Evolutionary conservation across 495 filamentous ascomycete genomes (phyloP), one percentile per base, ranked within the genome.

Genomic region (Penicillium paxilli): DNA sequence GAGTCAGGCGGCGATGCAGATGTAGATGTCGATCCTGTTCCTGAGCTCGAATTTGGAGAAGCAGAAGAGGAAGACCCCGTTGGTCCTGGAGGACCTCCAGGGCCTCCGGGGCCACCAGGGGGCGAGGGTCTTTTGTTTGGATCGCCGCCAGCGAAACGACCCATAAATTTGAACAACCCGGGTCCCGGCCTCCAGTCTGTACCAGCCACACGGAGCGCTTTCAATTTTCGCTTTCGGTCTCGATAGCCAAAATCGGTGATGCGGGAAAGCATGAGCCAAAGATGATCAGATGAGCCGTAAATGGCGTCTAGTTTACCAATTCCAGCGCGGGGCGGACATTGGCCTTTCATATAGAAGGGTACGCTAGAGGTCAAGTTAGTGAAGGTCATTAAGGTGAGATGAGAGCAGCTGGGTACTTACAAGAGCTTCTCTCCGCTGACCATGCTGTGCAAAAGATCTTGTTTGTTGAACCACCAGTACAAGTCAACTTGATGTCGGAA

Each of bases 381-480:
- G 35, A 70, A 65, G 44, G 47, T 30, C 26, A 44, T 12, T 25
- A 26, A n/a, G 16, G 19, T 35, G 16, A 19, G 0, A 33, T 23
- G 28, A 40, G n/a, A 35, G n/a, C n/a, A n/a, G n/a, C n/a, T n/a
- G n/a, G n/a, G n/a, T n/a, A 80, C 92, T 80, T 73, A 96, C 92
- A 96, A 84, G 25, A 92, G 78, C 45, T 80, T 77, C 54, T 91
- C 90, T 2, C 90, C 94, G 60, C 94, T 93, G 30, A 98, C 73
- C 52, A 97, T 80, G 63, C 91, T 92, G 67, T 97, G 93, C 60
- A 92, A 90, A 5, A 87, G 82, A 70, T 98, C 94, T 70, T 96
- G 92, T 71, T 96, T 95, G 49, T 80, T 85, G 70, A 88, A 98
- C 91, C 91, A 98, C 94, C 94, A 98, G 72, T 88, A 96, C 24